Evolutionary conservation across 768 basidiomycete genomes (phyloP).

Genomic region (Lactarius pseudohatsudake): DNA sequence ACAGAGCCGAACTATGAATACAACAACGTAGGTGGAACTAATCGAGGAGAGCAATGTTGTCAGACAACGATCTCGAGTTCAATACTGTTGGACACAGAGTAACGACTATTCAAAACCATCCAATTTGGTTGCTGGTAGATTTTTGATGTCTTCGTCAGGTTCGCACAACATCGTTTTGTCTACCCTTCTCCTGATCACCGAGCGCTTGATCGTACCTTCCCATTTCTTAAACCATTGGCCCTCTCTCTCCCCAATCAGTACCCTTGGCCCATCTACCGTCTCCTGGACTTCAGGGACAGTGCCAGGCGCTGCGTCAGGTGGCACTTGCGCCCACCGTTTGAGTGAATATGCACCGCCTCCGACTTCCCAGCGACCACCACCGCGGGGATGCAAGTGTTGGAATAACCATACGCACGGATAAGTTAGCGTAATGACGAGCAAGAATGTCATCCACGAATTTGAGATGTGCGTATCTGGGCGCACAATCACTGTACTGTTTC

Average conservation of each 20-base stretch:
- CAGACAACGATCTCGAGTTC: neutral
- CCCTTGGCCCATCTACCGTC: constrained; percentile 37
- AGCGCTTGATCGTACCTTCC: constrained; percentile 65
- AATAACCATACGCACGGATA: constrained; percentile 84
- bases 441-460: constrained; percentile 66
- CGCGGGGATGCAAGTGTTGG: constrained; percentile 61
- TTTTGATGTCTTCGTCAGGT: constrained; percentile 24
- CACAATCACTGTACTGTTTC: constrained; percentile 54
- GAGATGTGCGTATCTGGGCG: constrained; percentile 67
- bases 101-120: constrained; percentile 7
- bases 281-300: constrained; percentile 29
- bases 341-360: constrained; percentile 77
- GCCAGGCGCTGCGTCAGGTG: neutral
- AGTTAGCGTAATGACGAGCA: constrained; percentile 66
- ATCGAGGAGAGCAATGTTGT: constrained; percentile 23
- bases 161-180: constrained; percentile 24
- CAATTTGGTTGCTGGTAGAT: constrained; percentile 5
- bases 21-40: neutral
- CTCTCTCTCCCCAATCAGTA: constrained; percentile 60
- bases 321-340: constrained; percentile 41
- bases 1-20: neutral
- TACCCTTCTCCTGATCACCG: constrained; percentile 42
- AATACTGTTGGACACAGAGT: too few relatives aligned
- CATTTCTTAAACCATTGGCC: constrained; percentile 78
- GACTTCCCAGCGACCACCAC: constrained; percentile 75